Conservation (phyloP, 495 filamentous ascomycete genomes). For the Usnea hakonensis region DNA sequence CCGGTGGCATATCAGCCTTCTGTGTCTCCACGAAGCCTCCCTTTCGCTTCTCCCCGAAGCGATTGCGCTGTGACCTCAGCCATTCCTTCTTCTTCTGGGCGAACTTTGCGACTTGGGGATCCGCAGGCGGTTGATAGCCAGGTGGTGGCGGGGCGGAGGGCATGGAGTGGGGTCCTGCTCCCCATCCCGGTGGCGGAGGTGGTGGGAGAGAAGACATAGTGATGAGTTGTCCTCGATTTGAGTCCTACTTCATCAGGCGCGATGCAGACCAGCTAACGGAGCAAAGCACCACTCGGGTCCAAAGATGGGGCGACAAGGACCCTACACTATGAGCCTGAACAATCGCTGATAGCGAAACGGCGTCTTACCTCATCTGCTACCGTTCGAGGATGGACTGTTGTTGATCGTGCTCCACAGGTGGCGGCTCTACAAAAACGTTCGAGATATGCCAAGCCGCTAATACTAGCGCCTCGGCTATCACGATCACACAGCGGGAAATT, state of each 20-base stretch:
- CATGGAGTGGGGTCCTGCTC: constrained; percentile 66
- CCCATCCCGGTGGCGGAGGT: constrained; percentile 72
- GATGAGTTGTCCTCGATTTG: constrained; percentile 13
- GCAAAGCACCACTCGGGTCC: neutral
- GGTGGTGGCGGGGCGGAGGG: constrained; percentile 78
- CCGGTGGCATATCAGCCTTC: constrained; percentile 97
- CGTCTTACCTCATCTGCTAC: constrained; percentile 1
- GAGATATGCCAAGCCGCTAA: constrained; percentile 6
- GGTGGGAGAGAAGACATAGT: constrained; percentile 74
- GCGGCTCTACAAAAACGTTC: constrained; percentile 11
- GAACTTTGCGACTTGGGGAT: constrained; percentile 88
- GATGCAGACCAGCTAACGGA: neutral
- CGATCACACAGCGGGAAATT: constrained; percentile 9
- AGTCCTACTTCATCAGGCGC: constrained; percentile 3
- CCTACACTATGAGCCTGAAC: neutral
- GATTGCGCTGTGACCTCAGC: constrained; percentile 83
- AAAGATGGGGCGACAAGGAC: neutral
- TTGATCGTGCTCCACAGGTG: neutral
- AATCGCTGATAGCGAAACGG: neutral
- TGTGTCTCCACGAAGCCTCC: constrained; percentile 94
- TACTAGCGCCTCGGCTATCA: constrained; percentile 14
- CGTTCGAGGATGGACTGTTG: neutral
- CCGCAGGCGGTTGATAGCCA: constrained; percentile 74
- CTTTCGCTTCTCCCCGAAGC: constrained; percentile 95
- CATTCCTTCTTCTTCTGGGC: constrained; percentile 99